Evolutionary conservation across 2,329 filamentous ascomycete genomes (phyloP).

Genomic region (Hymenoscyphus linearis): DNA sequence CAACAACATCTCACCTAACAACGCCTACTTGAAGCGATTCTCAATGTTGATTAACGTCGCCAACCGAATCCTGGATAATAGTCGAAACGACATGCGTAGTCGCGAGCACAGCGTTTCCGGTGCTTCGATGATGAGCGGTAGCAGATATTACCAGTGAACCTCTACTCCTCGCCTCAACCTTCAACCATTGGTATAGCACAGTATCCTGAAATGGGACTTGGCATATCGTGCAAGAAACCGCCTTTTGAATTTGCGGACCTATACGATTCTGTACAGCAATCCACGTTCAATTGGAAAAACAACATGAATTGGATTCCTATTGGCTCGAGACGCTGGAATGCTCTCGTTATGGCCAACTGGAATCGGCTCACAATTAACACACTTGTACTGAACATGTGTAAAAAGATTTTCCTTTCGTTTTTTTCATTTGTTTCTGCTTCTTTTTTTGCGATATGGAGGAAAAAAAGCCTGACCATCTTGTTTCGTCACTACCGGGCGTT

Average conservation of each 20-base stretch:
- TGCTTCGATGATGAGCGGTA: conserved; percentile 11
- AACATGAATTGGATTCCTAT: conserved; percentile 6
- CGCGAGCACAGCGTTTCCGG: conserved; percentile 11
- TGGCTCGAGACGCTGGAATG: conserved; percentile 30
- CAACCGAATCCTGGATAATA: conserved; percentile 29
- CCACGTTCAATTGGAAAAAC: conserved; percentile 17
- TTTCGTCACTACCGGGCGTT: neutral
- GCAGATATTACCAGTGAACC: conserved; percentile 11
- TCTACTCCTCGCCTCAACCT: conserved; percentile 1
- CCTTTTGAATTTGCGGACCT: conserved; percentile 22
- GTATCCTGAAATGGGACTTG: conserved; percentile 5
- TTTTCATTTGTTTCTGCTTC: neutral
- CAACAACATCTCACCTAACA: conserved; percentile 41
- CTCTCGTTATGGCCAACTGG: conserved; percentile 22
- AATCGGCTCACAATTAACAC: neutral
- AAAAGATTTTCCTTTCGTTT: neutral
- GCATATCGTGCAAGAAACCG: conserved; percentile 1
- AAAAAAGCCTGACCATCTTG: neutral
- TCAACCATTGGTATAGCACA: conserved; percentile 4
- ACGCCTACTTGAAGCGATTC: conserved; percentile 45
- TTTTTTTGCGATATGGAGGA: neutral
- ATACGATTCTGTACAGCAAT: conserved; percentile 20
- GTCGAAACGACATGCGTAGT: conserved; percentile 1
- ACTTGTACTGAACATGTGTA: neutral
- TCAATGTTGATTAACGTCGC: conserved; percentile 37